A percentile compares a stretch with the other conserved stretches of the same genome.
phyloP scores from a whole-genome alignment of 2,329 filamentous ascomycete species.

The Fragosphaeria purpurea region DNA sequence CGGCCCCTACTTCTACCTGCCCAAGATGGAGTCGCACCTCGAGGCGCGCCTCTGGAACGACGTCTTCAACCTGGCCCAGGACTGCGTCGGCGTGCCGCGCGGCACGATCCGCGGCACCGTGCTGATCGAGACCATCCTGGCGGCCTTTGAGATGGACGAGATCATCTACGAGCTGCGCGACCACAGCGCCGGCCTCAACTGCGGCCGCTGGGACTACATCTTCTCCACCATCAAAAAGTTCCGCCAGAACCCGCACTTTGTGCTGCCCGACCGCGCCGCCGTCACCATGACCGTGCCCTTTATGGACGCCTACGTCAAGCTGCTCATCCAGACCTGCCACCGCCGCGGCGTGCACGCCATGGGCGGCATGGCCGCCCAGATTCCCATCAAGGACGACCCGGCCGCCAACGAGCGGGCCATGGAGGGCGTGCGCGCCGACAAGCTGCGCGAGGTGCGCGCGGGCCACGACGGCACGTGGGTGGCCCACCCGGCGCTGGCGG shows the following conservation, averaged over 20 bases:
- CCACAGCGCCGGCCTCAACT: conserved; percentile 93
- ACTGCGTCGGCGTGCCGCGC: conserved; percentile 78
- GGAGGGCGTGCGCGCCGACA: conserved; percentile 86
- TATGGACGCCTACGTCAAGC: conserved; percentile 94
- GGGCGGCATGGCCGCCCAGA: conserved; percentile 98
- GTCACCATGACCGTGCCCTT: conserved; percentile 98
- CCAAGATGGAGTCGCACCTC: conserved; percentile 96
- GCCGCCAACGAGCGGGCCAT: conserved; percentile 89
- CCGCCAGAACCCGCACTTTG: conserved; percentile 85
- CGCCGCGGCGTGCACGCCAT: conserved; percentile 95
- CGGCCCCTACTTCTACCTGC: conserved; percentile 95
- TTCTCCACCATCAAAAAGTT: conserved; percentile 99
- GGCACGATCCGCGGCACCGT: conserved; percentile 93
- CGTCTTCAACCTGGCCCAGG: conserved; percentile 89
- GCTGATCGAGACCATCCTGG: conserved; percentile 93
- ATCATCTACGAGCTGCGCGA: conserved; percentile 99
- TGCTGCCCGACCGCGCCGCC: conserved; percentile 79
- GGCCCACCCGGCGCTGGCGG: conserved; percentile 83
- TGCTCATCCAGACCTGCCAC: conserved; percentile 97
- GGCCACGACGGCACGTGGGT: conserved; percentile 98
- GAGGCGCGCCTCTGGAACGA: conserved; percentile 98
- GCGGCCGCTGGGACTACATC: conserved; percentile 99
- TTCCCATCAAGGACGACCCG: conserved; percentile 93
- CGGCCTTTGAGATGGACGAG: conserved; percentile 99
- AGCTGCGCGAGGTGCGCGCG: conserved; percentile 88